Base-by-base conservation (phyloP, 1,284 basidiomycete species). In the Apiotrichum siamense region DNA sequence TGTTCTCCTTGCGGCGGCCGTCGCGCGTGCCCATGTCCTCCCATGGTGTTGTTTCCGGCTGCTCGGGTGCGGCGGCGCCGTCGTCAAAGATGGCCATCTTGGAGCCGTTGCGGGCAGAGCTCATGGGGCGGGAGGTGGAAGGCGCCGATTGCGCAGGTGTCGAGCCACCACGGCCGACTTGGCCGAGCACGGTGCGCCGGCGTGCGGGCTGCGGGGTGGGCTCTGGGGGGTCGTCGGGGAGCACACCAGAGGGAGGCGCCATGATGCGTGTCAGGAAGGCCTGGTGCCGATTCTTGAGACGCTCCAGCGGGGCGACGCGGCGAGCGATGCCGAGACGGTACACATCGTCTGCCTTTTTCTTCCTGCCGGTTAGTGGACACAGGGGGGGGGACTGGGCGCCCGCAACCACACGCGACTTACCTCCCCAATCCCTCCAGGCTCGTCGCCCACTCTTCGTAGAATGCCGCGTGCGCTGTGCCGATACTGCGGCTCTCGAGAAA, bases 391-490 rank as follows among this genome's bases (percentile, higher is more conserved):
- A n/a, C n/a, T n/a, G n/a, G n/a, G n/a, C n/a, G n/a, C n/a, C n/a
- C n/a, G n/a, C n/a, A n/a, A n/a, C n/a, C n/a, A n/a, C n/a, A n/a
- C n/a, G n/a, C n/a, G n/a, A 78, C 86, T 70, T 72, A 91, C 88
- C 82, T 80, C 56, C 83, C 81, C 44, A 80, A 79, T 35, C 77
- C 77, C 70, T 96, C 91, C 49, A 87, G 76, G 2, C 84, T 77
- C 35, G 79, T 74, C 1, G 89, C 88, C 69, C 87, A 92, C 62
- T 92, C 88, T 64, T 91, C 88, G 66, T 93, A 96, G 46, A 94
- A 76, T 27, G 83, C 72, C 3, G 86, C 84, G 65, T 86, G 86
- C 3, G 80, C 79, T 3, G 81, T 85, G 0, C 89, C 91, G 64
- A 94, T 86, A 44, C 85, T 84, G 49, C 82, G 83, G 40, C 83